These are phyloP conservation scores for Penicillium sclerotigenum DNA, from an alignment of 2,329 filamentous ascomycete species.

Conservation along the genomic window DNA sequence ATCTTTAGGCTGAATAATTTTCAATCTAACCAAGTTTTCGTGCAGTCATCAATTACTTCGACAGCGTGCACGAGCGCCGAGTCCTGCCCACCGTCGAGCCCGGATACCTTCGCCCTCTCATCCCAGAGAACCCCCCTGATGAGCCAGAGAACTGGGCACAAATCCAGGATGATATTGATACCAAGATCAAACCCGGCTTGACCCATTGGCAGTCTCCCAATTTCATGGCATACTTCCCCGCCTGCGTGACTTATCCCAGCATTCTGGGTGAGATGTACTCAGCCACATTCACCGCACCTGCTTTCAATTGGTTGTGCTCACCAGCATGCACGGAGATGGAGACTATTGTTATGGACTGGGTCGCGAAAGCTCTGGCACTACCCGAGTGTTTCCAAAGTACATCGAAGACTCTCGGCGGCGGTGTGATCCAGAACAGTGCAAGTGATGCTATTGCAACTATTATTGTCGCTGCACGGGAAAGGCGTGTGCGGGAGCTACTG, in stretches of 20 bases:
- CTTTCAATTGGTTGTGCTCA: constrained; percentile 96
- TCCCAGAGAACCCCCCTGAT: constrained; percentile 67
- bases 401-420: constrained; percentile 65
- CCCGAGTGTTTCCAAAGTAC: constrained; percentile 72
- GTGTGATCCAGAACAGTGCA: constrained; percentile 90
- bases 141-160: constrained; percentile 68
- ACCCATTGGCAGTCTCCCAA: constrained; percentile 94
- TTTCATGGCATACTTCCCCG: constrained; percentile 95
- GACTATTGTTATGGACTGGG: constrained; percentile 89
- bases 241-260: constrained; percentile 72
- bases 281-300: constrained; percentile 80
- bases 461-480: constrained; percentile 82
- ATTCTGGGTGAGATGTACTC: constrained; percentile 93
- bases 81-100: constrained; percentile 77
- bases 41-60: constrained; percentile 78
- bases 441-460: constrained; percentile 83
- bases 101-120: constrained; percentile 77
- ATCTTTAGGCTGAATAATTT: background rate
- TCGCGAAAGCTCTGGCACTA: constrained; percentile 70
- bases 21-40: background rate
- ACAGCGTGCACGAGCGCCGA: constrained; percentile 64
- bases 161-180: constrained; percentile 79
- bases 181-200: constrained; percentile 83
- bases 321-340: constrained; percentile 91
- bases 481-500: constrained; percentile 64